A percentile compares a stretch with the other conserved stretches of the same genome.
phyloP scores from a whole-genome alignment of 257 asterid species.

The Solanum okadae region DNA sequence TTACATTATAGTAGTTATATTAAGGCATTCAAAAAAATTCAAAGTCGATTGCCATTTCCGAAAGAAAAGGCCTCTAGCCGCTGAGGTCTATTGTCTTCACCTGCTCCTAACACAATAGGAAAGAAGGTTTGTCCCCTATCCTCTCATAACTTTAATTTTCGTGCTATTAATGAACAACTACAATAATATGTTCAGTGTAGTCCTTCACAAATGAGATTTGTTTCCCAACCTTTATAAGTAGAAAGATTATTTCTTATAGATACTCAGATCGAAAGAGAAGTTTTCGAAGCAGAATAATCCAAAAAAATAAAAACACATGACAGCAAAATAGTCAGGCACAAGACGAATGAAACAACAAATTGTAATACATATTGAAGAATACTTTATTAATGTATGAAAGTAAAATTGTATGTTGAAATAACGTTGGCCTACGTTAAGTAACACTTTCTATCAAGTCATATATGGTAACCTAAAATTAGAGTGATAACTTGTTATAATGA shows the following conservation, averaged over 20 bases:
- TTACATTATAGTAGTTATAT: not conserved
- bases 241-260: not conserved
- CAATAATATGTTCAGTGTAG: not conserved
- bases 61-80: not conserved
- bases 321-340: not conserved
- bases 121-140: not conserved
- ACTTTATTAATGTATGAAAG: not conserved
- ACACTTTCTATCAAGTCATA: not conserved
- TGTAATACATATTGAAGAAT: not conserved
- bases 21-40: slow-evolving; percentile 1
- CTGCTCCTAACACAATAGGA: not conserved
- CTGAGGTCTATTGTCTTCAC: not conserved
- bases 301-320: not conserved
- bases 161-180: not conserved
- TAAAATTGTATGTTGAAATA: not conserved
- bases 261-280: not conserved
- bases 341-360: not conserved
- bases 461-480: not conserved
- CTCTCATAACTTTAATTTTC: not conserved
- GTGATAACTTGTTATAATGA: not conserved
- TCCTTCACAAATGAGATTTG: not conserved
- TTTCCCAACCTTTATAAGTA: not conserved
- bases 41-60: not conserved
- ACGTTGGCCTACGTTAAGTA: not conserved
- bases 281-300: not conserved